Evolutionary conservation across 352 stramenopile genomes (phyloP).

Genomic region (Phytophthora pini): DNA sequence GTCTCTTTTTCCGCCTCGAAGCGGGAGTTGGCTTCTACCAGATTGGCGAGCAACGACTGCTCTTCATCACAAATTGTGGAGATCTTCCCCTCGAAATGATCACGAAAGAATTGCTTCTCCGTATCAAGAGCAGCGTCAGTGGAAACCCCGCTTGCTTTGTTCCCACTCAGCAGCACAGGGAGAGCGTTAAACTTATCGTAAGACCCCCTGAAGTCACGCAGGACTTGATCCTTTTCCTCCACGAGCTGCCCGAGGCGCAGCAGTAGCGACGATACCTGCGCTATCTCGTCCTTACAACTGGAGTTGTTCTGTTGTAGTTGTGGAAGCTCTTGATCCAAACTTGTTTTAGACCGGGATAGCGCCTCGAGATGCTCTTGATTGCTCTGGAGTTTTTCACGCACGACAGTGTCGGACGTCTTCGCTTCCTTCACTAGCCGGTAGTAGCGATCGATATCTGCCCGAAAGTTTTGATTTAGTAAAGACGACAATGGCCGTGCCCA

Average conservation of each 20-base stretch:
- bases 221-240: slow-evolving; percentile 69
- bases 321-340: slow-evolving; percentile 66
- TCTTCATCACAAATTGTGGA: slow-evolving; percentile 62
- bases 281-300: slow-evolving; percentile 65
- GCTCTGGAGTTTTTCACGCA: slow-evolving; percentile 52
- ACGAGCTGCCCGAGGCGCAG: slow-evolving; percentile 58
- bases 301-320: slow-evolving; percentile 52
- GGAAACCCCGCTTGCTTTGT: slow-evolving; percentile 24
- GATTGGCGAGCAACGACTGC: slow-evolving; percentile 39
- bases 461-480: slow-evolving; percentile 63
- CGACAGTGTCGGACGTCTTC: slow-evolving; percentile 70
- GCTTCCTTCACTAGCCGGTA: slow-evolving; percentile 76
- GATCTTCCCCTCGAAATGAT: slow-evolving; percentile 68
- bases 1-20: slow-evolving; percentile 72
- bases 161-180: slow-evolving; percentile 49
- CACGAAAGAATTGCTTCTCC: slow-evolving; percentile 68
- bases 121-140: slow-evolving; percentile 47
- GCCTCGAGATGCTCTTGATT: slow-evolving; percentile 47
- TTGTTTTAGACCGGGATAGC: slow-evolving; percentile 55
- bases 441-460: slow-evolving; percentile 73
- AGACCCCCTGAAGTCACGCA: slow-evolving; percentile 57
- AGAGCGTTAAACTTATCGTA: slow-evolving; percentile 70
- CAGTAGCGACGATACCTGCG: slow-evolving; percentile 51
- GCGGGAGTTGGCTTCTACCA: slow-evolving; percentile 51
- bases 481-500: slow-evolving; percentile 65